Evolutionary conservation across 768 basidiomycete genomes (phyloP).

Genomic region (Tephrocybe sp.): DNA sequence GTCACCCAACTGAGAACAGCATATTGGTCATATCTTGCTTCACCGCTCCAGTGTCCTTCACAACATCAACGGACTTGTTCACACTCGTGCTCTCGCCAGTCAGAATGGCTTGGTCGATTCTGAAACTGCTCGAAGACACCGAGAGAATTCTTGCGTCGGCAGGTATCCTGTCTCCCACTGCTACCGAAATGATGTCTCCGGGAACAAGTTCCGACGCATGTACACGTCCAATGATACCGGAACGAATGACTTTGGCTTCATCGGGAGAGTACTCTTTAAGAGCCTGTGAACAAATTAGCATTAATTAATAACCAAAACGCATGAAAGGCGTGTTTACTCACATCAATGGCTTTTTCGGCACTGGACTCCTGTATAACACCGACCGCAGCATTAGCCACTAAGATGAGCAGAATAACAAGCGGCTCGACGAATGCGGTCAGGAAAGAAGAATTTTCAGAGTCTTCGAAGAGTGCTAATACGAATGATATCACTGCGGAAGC

Average conservation of each 20-base stretch:
- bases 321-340: conserved; percentile 41
- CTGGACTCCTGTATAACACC: conserved; percentile 97
- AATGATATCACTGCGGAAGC: conserved; percentile 94
- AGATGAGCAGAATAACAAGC: conserved; percentile 90
- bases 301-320: conserved; percentile 8
- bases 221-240: conserved; percentile 65
- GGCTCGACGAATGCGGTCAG: conserved; percentile 95
- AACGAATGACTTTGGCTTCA: conserved; percentile 87
- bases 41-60: conserved; percentile 78
- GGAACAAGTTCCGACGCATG: conserved; percentile 92
- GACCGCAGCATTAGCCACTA: conserved; percentile 95
- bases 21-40: conserved; percentile 99
- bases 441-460: conserved; percentile 61
- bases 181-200: conserved; percentile 88
- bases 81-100: conserved; percentile 94
- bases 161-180: conserved; percentile 94
- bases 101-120: conserved; percentile 94
- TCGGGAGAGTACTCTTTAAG: conserved; percentile 97
- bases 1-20: conserved; percentile 75
- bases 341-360: conserved; percentile 96
- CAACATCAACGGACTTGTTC: conserved; percentile 69
- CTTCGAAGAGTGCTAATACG: conserved; percentile 86
- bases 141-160: conserved; percentile 92
- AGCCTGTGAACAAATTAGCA: conserved; percentile 52
- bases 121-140: conserved; percentile 90